Evolutionary conservation across 352 stramenopile species (phyloP).

Genomic region (Pythium aquatile): DNA sequence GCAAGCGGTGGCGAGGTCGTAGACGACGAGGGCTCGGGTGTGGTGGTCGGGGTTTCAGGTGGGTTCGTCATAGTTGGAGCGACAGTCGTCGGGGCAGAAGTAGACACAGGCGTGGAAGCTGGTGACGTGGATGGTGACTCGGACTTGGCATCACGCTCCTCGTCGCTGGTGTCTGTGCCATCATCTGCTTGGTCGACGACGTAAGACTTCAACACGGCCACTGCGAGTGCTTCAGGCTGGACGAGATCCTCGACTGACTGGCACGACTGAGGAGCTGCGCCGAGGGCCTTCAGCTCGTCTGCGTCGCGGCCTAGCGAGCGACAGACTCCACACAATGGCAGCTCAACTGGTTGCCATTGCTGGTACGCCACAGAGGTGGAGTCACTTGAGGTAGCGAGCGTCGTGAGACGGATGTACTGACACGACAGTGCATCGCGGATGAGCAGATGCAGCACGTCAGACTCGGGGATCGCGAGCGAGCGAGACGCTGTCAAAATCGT

Average conservation of each 20-base stretch:
- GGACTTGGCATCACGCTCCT: slow-evolving; percentile 2
- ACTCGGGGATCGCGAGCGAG: slow-evolving; percentile 21
- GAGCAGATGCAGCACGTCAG: slow-evolving; percentile 21
- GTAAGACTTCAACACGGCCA: neutral
- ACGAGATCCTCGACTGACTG: slow-evolving; percentile 24
- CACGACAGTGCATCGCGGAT: slow-evolving; percentile 25
- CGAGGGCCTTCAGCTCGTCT: neutral
- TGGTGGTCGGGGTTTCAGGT: neutral
- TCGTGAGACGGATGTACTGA: slow-evolving; percentile 27
- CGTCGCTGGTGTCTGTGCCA: neutral
- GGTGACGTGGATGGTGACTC: neutral
- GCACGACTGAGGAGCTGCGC: slow-evolving; percentile 7
- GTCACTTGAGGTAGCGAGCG: neutral
- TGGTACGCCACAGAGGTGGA: slow-evolving; percentile 6
- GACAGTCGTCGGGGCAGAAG: neutral
- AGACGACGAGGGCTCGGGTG: neutral
- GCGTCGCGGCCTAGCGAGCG: slow-evolving; percentile 8
- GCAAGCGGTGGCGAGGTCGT: neutral
- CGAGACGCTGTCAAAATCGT: neutral
- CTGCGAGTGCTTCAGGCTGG: neutral
- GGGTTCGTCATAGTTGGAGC: neutral
- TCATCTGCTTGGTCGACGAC: neutral
- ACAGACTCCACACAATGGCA: slow-evolving; percentile 28
- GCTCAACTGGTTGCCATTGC: slow-evolving; percentile 21
- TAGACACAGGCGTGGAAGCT: neutral